Evolutionary conservation across 2,329 filamentous ascomycete species (phyloP), one percentile per base, ranked within the genome.

Genomic region (Trichoderma afroharzianum): DNA sequence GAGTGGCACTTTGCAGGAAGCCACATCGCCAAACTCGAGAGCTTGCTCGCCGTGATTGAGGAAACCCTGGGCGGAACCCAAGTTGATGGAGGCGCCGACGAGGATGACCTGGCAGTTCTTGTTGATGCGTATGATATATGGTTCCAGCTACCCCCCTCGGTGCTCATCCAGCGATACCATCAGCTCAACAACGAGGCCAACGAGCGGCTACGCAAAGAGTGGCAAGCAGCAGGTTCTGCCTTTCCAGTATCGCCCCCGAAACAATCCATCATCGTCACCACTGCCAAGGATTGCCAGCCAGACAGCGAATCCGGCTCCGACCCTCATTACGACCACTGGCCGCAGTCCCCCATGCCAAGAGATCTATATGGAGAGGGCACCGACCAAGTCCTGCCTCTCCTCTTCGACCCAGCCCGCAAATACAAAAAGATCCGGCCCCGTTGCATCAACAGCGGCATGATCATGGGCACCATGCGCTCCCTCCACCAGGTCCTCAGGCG

Each of bases 71-170:
- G 26, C 21, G 26, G 43, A 6, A 39, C 11, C 9, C 26, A 50
- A 7, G 5, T 68, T 2, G 66, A 68, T 6, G 66, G 55, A 0
- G 66, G 66, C 15, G 55, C 66, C 4, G 66, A 68, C 36, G 66
- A 68, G 24, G 26, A 68, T 18, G 66, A 68, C 21, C 71, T 83
- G 1, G 77, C 78, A 1, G 74, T 83, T 0, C 74, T 83, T n/a
- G 79, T 83, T 2, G 81, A 83, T 28, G 79, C 80, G 0, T 79
- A 83, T 72, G 80, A 83, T 55, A 74, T 80, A 47, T 82, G 81
- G 81, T 83, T 83, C 55, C 81, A 83, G 64, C 77, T 83, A 0
- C 81, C 81, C 2, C 79, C 81, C 0, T 79, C 79, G 6, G 80
- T 81, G 1, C 76, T 83, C 2, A 77, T 83, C 6, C 71, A 80